Evolutionary conservation across 805 yeast species (phyloP).

Genomic region (Candida saitoana): DNA sequence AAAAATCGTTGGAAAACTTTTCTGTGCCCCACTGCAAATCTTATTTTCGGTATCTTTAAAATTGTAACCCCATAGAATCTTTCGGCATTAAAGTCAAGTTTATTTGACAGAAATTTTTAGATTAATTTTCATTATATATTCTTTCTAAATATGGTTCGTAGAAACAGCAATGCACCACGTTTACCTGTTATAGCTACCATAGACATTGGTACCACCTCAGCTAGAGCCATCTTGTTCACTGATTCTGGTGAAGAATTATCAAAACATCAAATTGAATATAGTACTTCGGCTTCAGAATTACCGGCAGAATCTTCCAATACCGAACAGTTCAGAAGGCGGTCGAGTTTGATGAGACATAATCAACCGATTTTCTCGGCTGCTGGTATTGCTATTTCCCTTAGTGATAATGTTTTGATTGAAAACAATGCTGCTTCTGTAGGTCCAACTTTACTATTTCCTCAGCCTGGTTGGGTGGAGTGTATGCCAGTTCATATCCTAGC

Average conservation of each 20-base stretch:
- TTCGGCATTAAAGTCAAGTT: background rate
- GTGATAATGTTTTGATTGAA: conserved; percentile 60
- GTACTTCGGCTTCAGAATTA: conserved; percentile 63
- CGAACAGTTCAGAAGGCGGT: conserved; percentile 44
- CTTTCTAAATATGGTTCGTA: conserved; percentile 33
- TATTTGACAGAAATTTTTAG: background rate
- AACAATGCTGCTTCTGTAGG: conserved; percentile 48
- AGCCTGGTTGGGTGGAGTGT: conserved; percentile 93
- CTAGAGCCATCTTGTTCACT: conserved; percentile 79
- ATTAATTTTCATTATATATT: background rate
- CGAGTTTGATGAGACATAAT: conserved; percentile 41
- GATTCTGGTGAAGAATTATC: conserved; percentile 74
- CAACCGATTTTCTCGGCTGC: conserved; percentile 67
- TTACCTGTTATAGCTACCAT: conserved; percentile 59
- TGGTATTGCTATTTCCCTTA: conserved; percentile 64
- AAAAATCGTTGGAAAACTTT: too few relatives aligned
- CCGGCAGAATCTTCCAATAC: conserved; percentile 40
- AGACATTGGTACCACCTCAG: conserved; percentile 90
- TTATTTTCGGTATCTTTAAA: conserved; percentile 25
- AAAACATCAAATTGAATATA: conserved; percentile 85
- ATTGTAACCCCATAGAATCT: conserved; percentile 88
- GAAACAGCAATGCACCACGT: conserved; percentile 38
- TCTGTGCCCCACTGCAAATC: background rate
- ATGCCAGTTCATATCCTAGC: conserved; percentile 79
- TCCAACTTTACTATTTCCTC: conserved; percentile 73